Base-by-base conservation (phyloP, 1,139 yeast genomes). In the Saccharomyces pastorianus region DNA sequence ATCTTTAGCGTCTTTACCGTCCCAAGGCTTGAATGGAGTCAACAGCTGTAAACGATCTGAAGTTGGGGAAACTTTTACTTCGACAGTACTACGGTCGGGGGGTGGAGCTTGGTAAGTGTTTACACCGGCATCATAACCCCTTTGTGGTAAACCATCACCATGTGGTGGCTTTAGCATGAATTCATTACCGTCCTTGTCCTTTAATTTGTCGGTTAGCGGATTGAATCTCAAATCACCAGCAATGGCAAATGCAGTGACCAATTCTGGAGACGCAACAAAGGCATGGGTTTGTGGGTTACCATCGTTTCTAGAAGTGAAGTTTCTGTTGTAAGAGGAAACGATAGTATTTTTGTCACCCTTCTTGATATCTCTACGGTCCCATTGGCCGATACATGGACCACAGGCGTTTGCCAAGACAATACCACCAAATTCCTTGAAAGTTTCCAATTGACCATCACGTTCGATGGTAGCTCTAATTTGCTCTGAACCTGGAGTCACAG, bases 371-470 rank as follows among this genome's bases (percentile, higher is more conserved):
- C 83, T 90, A 81, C 99, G 88, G 74, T 93, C 98, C 99, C 99
- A 93, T 82, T 93, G 99, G 74, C 99, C 99, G 72, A 93, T 93
- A 83, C 99, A 91, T 75, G 99, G 99, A 75, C 99, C 99, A 82
- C 99, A 91, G 61, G 99, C 99, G 74, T 93, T 93, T 64, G 99
- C 98, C 75, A 93, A 81, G 59, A 93, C 96, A 61, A 85, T 80
- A 78, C 96, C 98, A 70, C 98, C 98, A 65, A 86, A 87, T 71
- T 88, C 95, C 74, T 85, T 83, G 76, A 93, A 90, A 66, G 91
- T 85, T 71, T 86, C 77, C 68, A 91, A 81, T 78, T 86, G 91
- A 69, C 98, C 98, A 73, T 93, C 99, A 78, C 98, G 87, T 71
- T 85, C 96, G 73, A 93, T 90, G 65, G 98, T 93, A 64, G 98